These are phyloP conservation scores for Toxoplasma gondii DNA, from an alignment of 169 alveolate genomes.

Conservation along the genomic window DNA sequence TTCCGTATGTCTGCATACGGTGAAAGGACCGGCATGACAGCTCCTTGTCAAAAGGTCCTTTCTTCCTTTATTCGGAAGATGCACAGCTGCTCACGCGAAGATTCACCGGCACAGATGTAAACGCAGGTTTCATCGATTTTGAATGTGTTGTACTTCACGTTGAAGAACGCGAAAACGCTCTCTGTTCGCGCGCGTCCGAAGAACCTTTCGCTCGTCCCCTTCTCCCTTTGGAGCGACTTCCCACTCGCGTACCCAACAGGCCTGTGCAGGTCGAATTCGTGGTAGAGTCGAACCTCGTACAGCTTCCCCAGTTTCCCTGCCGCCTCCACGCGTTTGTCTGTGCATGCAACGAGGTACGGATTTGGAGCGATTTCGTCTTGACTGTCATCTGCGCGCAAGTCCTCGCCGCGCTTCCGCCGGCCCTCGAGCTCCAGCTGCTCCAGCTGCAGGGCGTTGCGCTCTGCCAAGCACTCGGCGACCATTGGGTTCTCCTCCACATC, in stretches of 20 bases:
- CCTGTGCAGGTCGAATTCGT: constrained; percentile 23
- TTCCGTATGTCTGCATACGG: too few relatives aligned
- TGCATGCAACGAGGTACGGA: constrained; percentile 53
- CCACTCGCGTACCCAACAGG: constrained; percentile 45
- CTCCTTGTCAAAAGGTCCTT: too few relatives aligned
- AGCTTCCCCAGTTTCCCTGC: constrained; percentile 48
- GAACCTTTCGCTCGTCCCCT: too few relatives aligned
- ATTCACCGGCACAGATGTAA: too few relatives aligned
- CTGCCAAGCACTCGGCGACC: constrained; percentile 23
- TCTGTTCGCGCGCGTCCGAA: too few relatives aligned
- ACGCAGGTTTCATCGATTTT: too few relatives aligned
- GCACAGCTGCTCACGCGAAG: too few relatives aligned
- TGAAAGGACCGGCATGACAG: too few relatives aligned
- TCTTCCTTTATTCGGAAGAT: too few relatives aligned
- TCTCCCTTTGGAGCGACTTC: too few relatives aligned
- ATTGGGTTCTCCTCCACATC: constrained; percentile 42
- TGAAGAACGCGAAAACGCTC: too few relatives aligned
- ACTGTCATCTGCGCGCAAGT: not conserved
- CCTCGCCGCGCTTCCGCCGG: not conserved
- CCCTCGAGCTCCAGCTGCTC: constrained; percentile 54
- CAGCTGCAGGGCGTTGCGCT: constrained; percentile 41
- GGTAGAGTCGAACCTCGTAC: constrained; percentile 49
- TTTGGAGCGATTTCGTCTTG: constrained; percentile 24
- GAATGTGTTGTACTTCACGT: too few relatives aligned
- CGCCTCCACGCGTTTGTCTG: constrained; percentile 53